These are phyloP conservation scores for Postia placenta DNA, from an alignment of 768 basidiomycete species.

Conservation along the genomic window DNA sequence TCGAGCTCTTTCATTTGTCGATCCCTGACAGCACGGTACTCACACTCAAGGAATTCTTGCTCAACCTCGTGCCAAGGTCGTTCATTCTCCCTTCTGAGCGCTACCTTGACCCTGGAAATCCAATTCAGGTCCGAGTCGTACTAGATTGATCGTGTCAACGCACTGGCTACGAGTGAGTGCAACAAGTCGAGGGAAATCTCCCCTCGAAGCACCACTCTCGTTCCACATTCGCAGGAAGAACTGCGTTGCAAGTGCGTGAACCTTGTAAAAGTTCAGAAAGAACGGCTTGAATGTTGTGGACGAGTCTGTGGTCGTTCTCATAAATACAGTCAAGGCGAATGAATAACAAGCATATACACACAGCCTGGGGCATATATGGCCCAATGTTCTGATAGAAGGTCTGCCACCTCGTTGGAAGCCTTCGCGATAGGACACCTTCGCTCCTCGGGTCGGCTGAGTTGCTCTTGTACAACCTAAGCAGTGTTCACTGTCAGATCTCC, in stretches of 20 bases:
- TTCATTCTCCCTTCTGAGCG: conserved; percentile 65
- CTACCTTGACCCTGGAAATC: conserved; percentile 60
- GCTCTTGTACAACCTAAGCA: conserved; percentile 69
- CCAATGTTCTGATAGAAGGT: conserved; percentile 81
- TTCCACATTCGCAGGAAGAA: conserved; percentile 94
- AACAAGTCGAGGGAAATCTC: conserved; percentile 74
- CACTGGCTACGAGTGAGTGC: conserved; percentile 82
- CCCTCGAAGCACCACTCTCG: conserved; percentile 72
- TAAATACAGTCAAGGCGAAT: neutral
- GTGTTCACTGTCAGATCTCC: neutral
- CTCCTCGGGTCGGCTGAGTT: conserved; percentile 65
- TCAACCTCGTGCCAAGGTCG: conserved; percentile 83
- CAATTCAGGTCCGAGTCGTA: neutral
- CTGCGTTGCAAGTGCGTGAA: conserved; percentile 73
- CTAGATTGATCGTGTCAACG: conserved; percentile 26
- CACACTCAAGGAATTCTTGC: conserved; percentile 70
- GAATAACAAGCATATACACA: conserved; percentile 32
- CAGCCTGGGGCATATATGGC: conserved; percentile 82
- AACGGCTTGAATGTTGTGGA: conserved; percentile 82
- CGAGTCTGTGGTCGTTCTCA: conserved; percentile 42
- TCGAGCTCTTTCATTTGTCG: conserved; percentile 89
- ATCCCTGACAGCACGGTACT: conserved; percentile 82
- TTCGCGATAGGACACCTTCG: conserved; percentile 78
- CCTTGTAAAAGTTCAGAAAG: conserved; percentile 77
- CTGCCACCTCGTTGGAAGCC: conserved; percentile 83